Evolutionary conservation across 208 protist species (phyloP), one percentile per base, ranked within the genome.

Genomic region (Histomonas meleagridis): DNA sequence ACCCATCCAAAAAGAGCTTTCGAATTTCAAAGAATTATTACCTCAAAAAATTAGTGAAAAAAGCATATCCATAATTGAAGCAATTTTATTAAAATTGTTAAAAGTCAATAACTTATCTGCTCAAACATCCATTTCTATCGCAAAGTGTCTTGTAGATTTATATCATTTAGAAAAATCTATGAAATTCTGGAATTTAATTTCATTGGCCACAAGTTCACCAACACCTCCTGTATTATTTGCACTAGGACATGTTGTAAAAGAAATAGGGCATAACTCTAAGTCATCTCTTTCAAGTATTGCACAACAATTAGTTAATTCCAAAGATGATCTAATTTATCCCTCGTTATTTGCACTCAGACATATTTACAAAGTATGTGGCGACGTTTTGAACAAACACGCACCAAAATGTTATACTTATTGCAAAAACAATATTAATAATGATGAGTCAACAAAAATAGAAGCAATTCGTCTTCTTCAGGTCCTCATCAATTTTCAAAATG

Each of bases 111-210:
- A 46, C 16, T 57, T 86, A 38, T 32, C 76, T 38, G 26, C 76
- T 16, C 18, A 46, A 10, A 55, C 46, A 18, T 4, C 76, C 0
- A 86, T 86, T 38, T 51, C 26, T n/a, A 38, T 86, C 4, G 76
- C 46, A 55, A 86, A 21, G n/a, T 46, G 55, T 38, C 76, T 86
- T 18, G 7, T n/a, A 18, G n/a, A 32, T 12, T 9, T 86, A 7
- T 86, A 86, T 46, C 18, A 86, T 18, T 18, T 43, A 26, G 46
- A 46, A 86, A 55, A 51, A 51, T 53, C 23, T 2, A 40, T 32
- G 7, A 32, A 40, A 55, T 86, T 86, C 55, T 86, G 40, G 46
- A 86, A 86, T 86, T 86, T 86, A 55, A 55, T 86, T 1, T n/a
- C 23, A 86, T 26, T 12, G n/a, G 40, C 38, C 26, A 55, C 43